Conservation (phyloP, 139 green algal species). For the Limnomonas spitsbergensis region DNA sequence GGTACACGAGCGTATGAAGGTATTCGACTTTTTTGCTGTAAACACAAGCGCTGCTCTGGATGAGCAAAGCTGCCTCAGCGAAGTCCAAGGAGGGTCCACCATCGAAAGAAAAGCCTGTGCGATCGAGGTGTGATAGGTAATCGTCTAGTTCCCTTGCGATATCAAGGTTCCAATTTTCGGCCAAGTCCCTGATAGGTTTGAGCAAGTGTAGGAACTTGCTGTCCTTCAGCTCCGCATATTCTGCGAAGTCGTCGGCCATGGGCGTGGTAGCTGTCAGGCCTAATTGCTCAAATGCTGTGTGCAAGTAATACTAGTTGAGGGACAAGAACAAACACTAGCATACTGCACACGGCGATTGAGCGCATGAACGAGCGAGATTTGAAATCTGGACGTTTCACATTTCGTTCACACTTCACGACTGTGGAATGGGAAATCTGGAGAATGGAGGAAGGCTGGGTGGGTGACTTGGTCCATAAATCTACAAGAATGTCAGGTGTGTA, state of each 20-base stretch:
- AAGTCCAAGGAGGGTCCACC: constrained; percentile 68
- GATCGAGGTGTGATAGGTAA: constrained; percentile 74
- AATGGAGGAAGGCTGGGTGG: too few species aligned
- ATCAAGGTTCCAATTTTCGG: constrained; percentile 83
- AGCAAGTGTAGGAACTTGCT: constrained; percentile 67
- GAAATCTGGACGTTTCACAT: too few species aligned
- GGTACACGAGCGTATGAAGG: constrained; percentile 75
- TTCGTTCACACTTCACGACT: too few species aligned
- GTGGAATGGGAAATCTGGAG: too few species aligned
- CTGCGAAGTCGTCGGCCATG: background rate
- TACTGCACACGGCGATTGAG: too few species aligned
- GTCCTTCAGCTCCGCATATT: constrained; percentile 23
- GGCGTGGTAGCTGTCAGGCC: too few species aligned
- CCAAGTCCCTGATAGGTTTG: constrained; percentile 80
- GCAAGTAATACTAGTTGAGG: too few species aligned
- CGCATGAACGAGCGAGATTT: too few species aligned
- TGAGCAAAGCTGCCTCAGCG: constrained; percentile 68
- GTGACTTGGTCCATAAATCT: too few species aligned
- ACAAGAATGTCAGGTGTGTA: too few species aligned
- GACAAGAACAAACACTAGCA: too few species aligned
- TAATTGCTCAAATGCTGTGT: too few species aligned
- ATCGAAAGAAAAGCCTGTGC: constrained; percentile 65
- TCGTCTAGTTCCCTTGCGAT: constrained; percentile 82
- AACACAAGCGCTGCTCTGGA: constrained; percentile 75
- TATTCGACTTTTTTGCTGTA: constrained; percentile 89